Evolutionary conservation across 805 yeast species (phyloP).

Genomic region (Nakazawaea siamensis): DNA sequence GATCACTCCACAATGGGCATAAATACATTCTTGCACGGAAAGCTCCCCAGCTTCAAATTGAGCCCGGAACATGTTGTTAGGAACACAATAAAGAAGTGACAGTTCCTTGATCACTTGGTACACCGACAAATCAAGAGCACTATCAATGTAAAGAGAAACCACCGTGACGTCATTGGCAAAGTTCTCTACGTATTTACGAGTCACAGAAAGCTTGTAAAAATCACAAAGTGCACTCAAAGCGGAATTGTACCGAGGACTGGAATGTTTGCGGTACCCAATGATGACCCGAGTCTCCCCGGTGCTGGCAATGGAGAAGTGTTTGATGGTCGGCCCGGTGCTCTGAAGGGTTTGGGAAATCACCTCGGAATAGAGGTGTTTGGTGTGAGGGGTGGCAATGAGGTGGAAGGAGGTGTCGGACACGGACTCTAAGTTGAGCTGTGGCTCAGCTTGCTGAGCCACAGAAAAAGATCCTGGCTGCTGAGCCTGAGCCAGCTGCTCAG

Average conservation of each 20-base stretch:
- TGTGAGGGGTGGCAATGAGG: constrained; percentile 70
- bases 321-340: constrained; percentile 89
- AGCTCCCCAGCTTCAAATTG: constrained; percentile 67
- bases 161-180: constrained; percentile 84
- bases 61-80: constrained; percentile 72
- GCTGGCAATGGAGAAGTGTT: constrained; percentile 72
- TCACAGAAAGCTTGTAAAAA: constrained; percentile 77
- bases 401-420: constrained; percentile 77
- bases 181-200: constrained; percentile 91
- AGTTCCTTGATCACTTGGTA: constrained; percentile 92
- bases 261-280: constrained; percentile 77
- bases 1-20: constrained; percentile 88
- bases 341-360: constrained; percentile 60
- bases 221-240: constrained; percentile 82
- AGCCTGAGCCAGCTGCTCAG: background rate
- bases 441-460: constrained; percentile 21
- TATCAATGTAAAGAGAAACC: constrained; percentile 77
- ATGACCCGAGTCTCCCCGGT: constrained; percentile 80
- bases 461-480: background rate
- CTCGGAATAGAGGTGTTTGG: constrained; percentile 68
- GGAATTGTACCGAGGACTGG: constrained; percentile 81
- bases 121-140: constrained; percentile 68
- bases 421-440: constrained; percentile 48
- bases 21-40: constrained; percentile 89
- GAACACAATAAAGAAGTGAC: constrained; percentile 83